A percentile compares a stretch with the other conserved stretches of the same genome.
Evolutionary conservation across 768 basidiomycete species (phyloP).

Genomic region (Suillus brevipes): DNA sequence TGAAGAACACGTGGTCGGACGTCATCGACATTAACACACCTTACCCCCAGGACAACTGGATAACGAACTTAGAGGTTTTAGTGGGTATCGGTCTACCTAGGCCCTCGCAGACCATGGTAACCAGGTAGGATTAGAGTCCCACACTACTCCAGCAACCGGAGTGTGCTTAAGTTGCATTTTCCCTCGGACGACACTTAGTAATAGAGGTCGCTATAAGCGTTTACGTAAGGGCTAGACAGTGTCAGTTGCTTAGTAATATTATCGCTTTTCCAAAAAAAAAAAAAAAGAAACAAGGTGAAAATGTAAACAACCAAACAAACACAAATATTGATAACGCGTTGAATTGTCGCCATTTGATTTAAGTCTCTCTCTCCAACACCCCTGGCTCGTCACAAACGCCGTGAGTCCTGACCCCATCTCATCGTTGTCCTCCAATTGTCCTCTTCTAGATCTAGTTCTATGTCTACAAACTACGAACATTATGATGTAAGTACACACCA

Average conservation of each 20-base stretch:
- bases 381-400: no score
- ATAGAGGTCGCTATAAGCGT: neutral
- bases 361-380: no score
- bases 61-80: neutral
- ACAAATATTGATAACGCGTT: no score
- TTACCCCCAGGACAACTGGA: neutral
- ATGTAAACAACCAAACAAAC: no score
- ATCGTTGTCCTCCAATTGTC: no score
- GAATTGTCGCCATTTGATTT: no score
- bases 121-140: neutral
- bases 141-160: neutral
- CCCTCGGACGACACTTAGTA: neutral
- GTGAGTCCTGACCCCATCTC: no score
- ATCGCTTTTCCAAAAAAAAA: no score
- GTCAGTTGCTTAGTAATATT: neutral
- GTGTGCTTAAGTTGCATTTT: neutral
- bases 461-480: no score
- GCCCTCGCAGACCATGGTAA: neutral
- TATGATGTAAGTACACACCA: no score
- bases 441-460: no score
- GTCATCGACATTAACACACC: neutral
- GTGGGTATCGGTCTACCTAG: neutral
- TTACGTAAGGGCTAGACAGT: slow-evolving; percentile 4
- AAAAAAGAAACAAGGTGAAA: no score
- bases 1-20: neutral